Conservation (phyloP, 768 basidiomycete genomes). For the Collybia sordida region DNA sequence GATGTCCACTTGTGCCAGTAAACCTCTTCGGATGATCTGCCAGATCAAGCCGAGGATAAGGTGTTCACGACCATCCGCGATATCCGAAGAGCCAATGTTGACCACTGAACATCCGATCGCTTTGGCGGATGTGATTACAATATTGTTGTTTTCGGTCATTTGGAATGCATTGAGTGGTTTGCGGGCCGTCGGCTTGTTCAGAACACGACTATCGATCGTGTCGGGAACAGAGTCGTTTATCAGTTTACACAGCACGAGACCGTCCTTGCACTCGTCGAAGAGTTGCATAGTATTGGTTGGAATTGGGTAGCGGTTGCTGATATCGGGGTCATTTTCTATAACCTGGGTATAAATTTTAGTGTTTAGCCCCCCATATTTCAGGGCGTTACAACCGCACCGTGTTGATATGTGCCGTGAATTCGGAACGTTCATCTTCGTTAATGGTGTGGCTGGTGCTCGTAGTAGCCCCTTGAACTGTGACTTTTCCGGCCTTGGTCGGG, state of each 20-base stretch:
- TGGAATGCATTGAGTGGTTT: slow-evolving; percentile 97
- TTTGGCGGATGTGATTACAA: slow-evolving; percentile 97
- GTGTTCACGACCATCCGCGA: slow-evolving; percentile 93
- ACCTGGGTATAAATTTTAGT: slow-evolving; percentile 51
- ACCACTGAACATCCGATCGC: slow-evolving; percentile 98
- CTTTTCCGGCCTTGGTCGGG: slow-evolving; percentile 78
- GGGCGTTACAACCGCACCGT: slow-evolving; percentile 50
- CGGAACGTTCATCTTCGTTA: slow-evolving; percentile 92
- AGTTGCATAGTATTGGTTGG: slow-evolving; percentile 97
- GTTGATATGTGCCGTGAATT: slow-evolving; percentile 99
- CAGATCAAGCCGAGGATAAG: slow-evolving; percentile 97
- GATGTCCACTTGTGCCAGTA: slow-evolving; percentile 95
- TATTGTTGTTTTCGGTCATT: slow-evolving; percentile 99
- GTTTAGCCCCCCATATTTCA: neutral
- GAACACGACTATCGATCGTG: slow-evolving; percentile 97
- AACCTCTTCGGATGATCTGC: slow-evolving; percentile 95
- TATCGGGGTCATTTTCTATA: slow-evolving; percentile 86
- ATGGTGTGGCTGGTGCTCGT: slow-evolving; percentile 96
- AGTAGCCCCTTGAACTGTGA: slow-evolving; percentile 92
- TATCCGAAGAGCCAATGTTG: slow-evolving; percentile 93
- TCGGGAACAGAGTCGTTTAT: slow-evolving; percentile 99
- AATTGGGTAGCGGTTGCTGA: slow-evolving; percentile 82
- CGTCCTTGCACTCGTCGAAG: slow-evolving; percentile 96
- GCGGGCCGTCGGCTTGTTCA: slow-evolving; percentile 80
- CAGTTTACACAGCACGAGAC: slow-evolving; percentile 94